Conservation (phyloP, 1,284 basidiomycete genomes). For the Leucoagaricus sp. region DNA sequence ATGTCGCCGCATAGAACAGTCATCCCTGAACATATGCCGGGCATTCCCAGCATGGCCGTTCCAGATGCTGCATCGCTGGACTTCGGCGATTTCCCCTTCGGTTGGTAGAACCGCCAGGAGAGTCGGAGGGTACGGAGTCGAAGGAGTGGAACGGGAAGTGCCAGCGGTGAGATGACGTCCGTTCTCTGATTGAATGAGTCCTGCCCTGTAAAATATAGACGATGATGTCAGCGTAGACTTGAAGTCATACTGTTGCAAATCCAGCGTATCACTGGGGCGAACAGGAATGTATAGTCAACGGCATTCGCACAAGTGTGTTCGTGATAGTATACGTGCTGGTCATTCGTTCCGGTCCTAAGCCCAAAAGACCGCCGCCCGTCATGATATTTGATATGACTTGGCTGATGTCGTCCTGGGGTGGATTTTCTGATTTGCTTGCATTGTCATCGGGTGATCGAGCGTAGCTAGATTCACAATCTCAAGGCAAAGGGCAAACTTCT, state of each 20-base stretch:
- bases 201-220: slow-evolving; percentile 1
- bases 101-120: not conserved
- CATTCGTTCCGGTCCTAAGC: not conserved
- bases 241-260: not conserved
- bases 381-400: not conserved
- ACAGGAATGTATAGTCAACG: not conserved
- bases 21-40: slow-evolving; percentile 3
- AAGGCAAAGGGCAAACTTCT: slow-evolving; percentile 5
- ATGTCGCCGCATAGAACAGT: not conserved
- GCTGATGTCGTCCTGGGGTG: not conserved
- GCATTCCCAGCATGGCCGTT: slow-evolving; percentile 6
- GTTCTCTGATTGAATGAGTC: slow-evolving; percentile 7
- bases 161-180: slow-evolving; percentile 10
- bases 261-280: not conserved
- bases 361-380: not conserved
- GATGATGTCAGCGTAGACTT: slow-evolving; percentile 10
- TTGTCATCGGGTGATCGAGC: slow-evolving; percentile 7
- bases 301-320: not conserved
- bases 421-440: slow-evolving; percentile 13
- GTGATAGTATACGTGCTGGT: not conserved
- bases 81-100: slow-evolving; percentile 1
- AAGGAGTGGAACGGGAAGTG: slow-evolving; percentile 8
- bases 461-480: not conserved
- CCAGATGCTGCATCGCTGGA: slow-evolving; percentile 1
- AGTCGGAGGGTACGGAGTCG: slow-evolving; percentile 13